Base-by-base conservation (phyloP, 106 monocot genomes). In the Dioscorea alata region DNA sequence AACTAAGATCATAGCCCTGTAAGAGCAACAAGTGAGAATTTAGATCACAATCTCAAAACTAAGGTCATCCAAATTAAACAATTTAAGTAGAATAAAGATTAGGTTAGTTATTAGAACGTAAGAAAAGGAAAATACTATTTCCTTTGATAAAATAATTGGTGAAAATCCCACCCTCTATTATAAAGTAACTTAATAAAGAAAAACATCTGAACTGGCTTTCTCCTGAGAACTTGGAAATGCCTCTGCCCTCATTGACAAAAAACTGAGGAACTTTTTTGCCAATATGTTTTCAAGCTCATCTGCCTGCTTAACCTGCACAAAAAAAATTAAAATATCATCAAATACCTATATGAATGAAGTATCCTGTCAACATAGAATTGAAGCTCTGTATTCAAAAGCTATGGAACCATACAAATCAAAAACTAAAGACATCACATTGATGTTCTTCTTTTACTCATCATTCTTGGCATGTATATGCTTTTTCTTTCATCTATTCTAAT, bases 241-340 rank as follows among this genome's bases (percentile, higher is more conserved):
- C 56, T 99, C 97, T 24, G 97, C 97, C 56, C 97, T 92, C 97
- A 92, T 99, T 17, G 97, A 99, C 62, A 99, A 85, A 81, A 99
- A 99, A 59, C 97, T 78, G 76, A 99, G 97, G 21, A 99, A 99
- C 61, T 93, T 99, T 65, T 93, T 99, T 1, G 92, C 79, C 35
- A 92, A 82, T 61, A 99, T 89, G 57, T 93, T 93, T 60, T 99
- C 97, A 64, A 99, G 87, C 69, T 93, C 92, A 83, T 99, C 97
- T 65, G 89, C 79, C 75, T 92, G 97, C 71, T 90, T 99, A 14
- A 93, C 97, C 96, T 97, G 34, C 96, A 92, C 28, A 42, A 67
- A 63, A 68, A 19, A 52, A 33, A 17, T 20, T 57, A 8, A 22
- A 28, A 28, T 28, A 21, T 33, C 14, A 17, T 62, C 54, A 54